phyloP scores from a whole-genome alignment of 2,329 filamentous ascomycete genomes.

The Nemania sp. region DNA sequence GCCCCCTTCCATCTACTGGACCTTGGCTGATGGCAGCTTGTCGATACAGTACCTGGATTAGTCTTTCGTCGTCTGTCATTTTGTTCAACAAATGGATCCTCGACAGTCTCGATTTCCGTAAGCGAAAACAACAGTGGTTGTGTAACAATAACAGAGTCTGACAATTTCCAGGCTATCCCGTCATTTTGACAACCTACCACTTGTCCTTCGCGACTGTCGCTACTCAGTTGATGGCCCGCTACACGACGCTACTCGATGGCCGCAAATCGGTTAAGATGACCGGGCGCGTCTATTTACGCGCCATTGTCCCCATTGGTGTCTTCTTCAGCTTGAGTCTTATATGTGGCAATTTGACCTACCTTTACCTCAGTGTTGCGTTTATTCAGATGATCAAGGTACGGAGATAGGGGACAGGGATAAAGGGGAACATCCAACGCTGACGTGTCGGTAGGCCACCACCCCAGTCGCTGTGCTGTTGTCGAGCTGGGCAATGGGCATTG shows the following conservation, averaged over 20 bases:
- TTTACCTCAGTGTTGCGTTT: constrained; percentile 94
- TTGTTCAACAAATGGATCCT: constrained; percentile 99
- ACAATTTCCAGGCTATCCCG: constrained; percentile 62
- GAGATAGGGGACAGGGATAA: background rate
- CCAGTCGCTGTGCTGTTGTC: constrained; percentile 90
- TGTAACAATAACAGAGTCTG: constrained; percentile 28
- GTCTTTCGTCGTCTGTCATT: constrained; percentile 90
- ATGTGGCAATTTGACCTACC: constrained; percentile 93
- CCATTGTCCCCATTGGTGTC: constrained; percentile 91
- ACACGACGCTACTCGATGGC: constrained; percentile 87
- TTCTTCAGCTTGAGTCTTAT: constrained; percentile 97
- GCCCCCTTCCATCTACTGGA: background rate
- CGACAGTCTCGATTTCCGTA: constrained; percentile 81
- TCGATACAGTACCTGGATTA: constrained; percentile 78
- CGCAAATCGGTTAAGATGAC: constrained; percentile 98
- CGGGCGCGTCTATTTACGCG: constrained; percentile 86
- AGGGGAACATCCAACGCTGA: constrained; percentile 16
- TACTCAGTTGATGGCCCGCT: constrained; percentile 90
- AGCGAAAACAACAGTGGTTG: constrained; percentile 49
- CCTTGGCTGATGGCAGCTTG: constrained; percentile 8
- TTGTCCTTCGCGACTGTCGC: constrained; percentile 89
- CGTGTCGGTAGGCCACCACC: constrained; percentile 73
- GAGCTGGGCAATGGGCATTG: constrained; percentile 84
- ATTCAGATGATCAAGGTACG: constrained; percentile 97
- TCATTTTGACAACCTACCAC: constrained; percentile 95